phyloP scores from a whole-genome alignment of 1,284 basidiomycete genomes.

The Ganoderma lucidum region DNA sequence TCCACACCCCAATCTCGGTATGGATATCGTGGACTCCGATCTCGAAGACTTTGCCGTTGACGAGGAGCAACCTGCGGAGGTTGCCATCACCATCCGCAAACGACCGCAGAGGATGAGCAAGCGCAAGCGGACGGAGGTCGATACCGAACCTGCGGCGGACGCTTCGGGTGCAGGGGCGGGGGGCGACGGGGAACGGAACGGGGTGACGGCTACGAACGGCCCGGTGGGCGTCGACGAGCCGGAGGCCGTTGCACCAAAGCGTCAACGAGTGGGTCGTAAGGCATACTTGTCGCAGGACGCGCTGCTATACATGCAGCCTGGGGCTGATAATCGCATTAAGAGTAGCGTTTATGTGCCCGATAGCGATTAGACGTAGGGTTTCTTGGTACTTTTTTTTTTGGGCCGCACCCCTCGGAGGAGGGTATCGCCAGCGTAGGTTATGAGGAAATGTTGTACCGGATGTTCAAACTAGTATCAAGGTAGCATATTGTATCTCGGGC shows the following conservation, averaged over 20 bases:
- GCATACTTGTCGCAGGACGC: conserved; percentile 21
- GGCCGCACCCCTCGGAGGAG: neutral
- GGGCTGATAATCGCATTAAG: conserved; percentile 33
- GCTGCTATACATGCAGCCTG: conserved; percentile 27
- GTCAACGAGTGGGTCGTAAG: conserved; percentile 12
- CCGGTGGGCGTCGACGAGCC: conserved; percentile 16
- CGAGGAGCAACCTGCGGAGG: neutral
- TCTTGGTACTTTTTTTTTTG: neutral
- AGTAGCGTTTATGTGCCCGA: conserved; percentile 35
- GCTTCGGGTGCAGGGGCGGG: neutral
- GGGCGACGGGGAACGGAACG: neutral
- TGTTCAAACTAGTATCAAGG: conserved; percentile 6
- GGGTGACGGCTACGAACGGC: conserved; percentile 2
- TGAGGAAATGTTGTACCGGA: neutral
- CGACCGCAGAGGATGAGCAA: conserved; percentile 5
- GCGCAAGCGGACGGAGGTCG: neutral
- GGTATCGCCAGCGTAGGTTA: neutral
- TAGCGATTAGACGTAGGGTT: conserved; percentile 31
- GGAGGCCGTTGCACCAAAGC: conserved; percentile 14
- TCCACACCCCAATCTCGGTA: neutral
- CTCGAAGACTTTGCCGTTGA: neutral
- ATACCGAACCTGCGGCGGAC: neutral
- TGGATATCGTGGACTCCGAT: conserved; percentile 5
- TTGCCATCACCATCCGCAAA: neutral
- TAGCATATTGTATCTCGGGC: conserved; percentile 13